Evolutionary conservation across 768 basidiomycete species (phyloP).

Genomic region (Rhodotorula diobovata): DNA sequence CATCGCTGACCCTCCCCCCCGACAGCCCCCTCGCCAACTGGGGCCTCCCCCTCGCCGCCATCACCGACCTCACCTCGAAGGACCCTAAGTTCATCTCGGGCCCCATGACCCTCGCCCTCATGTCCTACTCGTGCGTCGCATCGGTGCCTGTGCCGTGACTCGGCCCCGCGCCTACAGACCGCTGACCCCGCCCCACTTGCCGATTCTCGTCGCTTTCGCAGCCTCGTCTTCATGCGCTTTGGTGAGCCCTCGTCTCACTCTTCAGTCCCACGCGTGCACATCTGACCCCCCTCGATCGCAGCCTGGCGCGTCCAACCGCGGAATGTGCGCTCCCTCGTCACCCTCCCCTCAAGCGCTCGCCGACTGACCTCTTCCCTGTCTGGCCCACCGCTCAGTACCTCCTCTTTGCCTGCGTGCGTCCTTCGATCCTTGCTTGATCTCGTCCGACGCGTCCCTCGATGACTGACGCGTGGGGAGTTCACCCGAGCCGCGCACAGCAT

Average conservation of each 20-base stretch:
- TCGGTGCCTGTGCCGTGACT: too few relatives aligned
- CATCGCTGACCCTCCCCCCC: background rate
- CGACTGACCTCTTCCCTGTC: conserved; percentile 65
- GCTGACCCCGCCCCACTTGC: conserved; percentile 5
- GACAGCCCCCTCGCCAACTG: conserved; percentile 70
- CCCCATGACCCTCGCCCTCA: conserved; percentile 87
- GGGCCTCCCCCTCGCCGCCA: conserved; percentile 90
- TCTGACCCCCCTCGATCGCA: conserved; percentile 43
- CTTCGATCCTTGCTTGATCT: too few relatives aligned
- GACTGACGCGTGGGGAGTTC: background rate
- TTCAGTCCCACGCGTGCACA: background rate
- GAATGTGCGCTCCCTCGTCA: conserved; percentile 59
- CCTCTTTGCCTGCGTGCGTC: conserved; percentile 67
- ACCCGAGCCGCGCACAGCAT: conserved; percentile 51
- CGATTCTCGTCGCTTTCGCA: conserved; percentile 33
- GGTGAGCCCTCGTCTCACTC: conserved; percentile 53
- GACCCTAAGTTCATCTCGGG: conserved; percentile 97
- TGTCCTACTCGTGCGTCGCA: conserved; percentile 70
- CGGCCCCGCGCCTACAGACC: background rate
- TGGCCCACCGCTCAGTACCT: conserved; percentile 62
- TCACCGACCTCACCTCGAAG: conserved; percentile 73
- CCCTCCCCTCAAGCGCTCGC: background rate
- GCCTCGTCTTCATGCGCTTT: conserved; percentile 88
- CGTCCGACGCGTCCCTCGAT: background rate
- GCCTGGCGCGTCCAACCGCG: conserved; percentile 94